Conservation (phyloP, 1,139 yeast genomes). For the Diutina ranongensis region DNA sequence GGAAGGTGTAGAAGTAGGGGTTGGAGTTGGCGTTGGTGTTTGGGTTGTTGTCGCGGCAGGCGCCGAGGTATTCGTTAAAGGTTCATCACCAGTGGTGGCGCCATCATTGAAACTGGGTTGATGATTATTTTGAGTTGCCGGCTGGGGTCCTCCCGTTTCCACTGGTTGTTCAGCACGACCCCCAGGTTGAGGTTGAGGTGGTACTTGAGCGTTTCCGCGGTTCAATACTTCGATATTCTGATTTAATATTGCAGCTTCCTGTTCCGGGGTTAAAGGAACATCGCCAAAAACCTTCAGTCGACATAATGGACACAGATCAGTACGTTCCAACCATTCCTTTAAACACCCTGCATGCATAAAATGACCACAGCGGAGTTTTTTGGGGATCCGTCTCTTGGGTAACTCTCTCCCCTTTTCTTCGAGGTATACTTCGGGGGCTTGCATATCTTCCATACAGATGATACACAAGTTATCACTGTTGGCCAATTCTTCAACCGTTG, state of each 20-base stretch:
- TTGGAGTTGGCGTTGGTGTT: constrained; percentile 5
- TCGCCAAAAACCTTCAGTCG: constrained; percentile 50
- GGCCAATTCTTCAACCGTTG: constrained; percentile 48
- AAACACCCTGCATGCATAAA: constrained; percentile 84
- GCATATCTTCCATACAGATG: constrained; percentile 81
- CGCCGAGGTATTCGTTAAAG: too few relatives aligned
- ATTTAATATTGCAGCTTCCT: background rate
- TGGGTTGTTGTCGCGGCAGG: too few relatives aligned
- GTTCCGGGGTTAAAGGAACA: constrained; percentile 5
- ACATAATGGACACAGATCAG: constrained; percentile 88
- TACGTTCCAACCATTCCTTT: constrained; percentile 86
- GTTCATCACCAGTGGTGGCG: too few relatives aligned
- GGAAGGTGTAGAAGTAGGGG: background rate
- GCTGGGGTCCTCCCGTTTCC: background rate
- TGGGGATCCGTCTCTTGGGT: constrained; percentile 46
- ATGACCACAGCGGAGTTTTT: constrained; percentile 74
- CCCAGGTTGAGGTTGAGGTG: constrained; percentile 7
- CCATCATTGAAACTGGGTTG: too few relatives aligned
- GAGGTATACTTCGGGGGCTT: constrained; percentile 22
- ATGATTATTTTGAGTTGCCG: too few relatives aligned
- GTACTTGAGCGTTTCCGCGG: constrained; percentile 6
- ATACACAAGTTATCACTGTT: constrained; percentile 59
- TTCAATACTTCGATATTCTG: background rate
- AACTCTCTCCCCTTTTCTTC: constrained; percentile 15
- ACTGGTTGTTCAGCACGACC: constrained; percentile 4